Base-by-base conservation (phyloP, 192 early-diverging fungal genomes). In the Lunasporangiospora selenospora region DNA sequence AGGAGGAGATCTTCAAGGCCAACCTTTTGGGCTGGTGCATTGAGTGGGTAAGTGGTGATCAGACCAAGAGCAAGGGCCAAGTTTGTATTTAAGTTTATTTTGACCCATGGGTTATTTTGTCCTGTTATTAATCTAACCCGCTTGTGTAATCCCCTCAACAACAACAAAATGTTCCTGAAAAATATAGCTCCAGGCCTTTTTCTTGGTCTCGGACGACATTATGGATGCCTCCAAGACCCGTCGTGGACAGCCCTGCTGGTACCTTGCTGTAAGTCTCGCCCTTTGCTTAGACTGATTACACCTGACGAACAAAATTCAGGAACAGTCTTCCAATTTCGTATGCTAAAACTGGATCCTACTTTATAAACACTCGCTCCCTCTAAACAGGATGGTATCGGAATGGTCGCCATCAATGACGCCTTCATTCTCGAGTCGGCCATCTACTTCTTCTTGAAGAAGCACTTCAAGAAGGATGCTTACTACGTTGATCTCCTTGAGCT, bases 171-270 rank as follows among this genome's bases (percentile, higher is more conserved):
- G n/a, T n/a, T n/a, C n/a, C n/a, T n/a, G n/a, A n/a, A n/a, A 24
- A 24, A 47, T 48, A 18, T 79, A 93, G 95, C 87, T 99, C 41
- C 97, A 99, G 89, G 95, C 95, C 15, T 96, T 95, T 78, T 98
- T 99, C 87, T 87, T 99, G 52, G 93, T 99, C 12, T 85, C 95
- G 19, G 97, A 99, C 82, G 97, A 99, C 76, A 96, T 99, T 75
- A 99, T 98, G 96, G 97, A 99, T 78, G 81, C 80, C 34, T 96
- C 94, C 62, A 88, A 92, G 56, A 99, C 96, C 13, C 92, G 97
- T 48, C 93, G 97, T 67, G 95, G 96, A 15, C 92, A 97, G 75
- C 94, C 95, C 40, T 95, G 95, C 76, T 99, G 97, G 97, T 99
- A 97, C 87, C 86, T 85, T 53, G 76, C 83, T 69, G 77, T 79